Evolutionary conservation across 83 land plant genomes (phyloP), one percentile per base, ranked within the genome.

Genomic region (Diphasiastrum complanatum): DNA sequence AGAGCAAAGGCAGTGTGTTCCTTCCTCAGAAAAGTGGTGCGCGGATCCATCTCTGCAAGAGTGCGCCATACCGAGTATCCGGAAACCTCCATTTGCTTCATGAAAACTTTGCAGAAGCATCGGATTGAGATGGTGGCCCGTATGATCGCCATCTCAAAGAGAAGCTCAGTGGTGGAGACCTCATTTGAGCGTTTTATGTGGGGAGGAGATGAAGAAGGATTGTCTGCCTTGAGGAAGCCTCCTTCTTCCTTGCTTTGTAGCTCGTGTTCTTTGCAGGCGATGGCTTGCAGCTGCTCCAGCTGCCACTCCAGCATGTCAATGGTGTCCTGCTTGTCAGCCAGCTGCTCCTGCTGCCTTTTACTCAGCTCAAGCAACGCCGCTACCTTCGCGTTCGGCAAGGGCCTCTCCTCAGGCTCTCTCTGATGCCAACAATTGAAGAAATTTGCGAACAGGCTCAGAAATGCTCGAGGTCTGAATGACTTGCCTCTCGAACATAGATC

Each of bases 221-320:
- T 8, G 14, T 38, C 43, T 38, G 12, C 14, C n/a, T n/a, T n/a
- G n/a, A n/a, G n/a, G 43, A 8, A 38, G 8, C 12, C 8, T 14
- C 8, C 14, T 38, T 38, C 14, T 14, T 14, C 43, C 14, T 38
- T 38, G 10, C 58, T 6, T 54, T 28, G n/a, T 28, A 54, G 58
- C 58, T 54, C 58, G 11, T 28, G 58, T 28, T 54, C 58, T 28
- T 25, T 22, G n/a, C 11, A 12, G 6, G 58, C 58, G 33, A 54
- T 54, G 16, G 25, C 33, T 33, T 54, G 58, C 6, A 54, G 5
- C 33, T 54, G 58, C 58, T 54, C 58, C 29, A 54, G 58, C 58
- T 54, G 58, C 58, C 58, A 54, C 33, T 54, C 58, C n/a, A 54
- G 58, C 58, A 54, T 54, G 58, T 54, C 58, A 14, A 54, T 54